Conservation (phyloP, 2,329 filamentous ascomycete species). For the Emydomyces testavorans region DNA sequence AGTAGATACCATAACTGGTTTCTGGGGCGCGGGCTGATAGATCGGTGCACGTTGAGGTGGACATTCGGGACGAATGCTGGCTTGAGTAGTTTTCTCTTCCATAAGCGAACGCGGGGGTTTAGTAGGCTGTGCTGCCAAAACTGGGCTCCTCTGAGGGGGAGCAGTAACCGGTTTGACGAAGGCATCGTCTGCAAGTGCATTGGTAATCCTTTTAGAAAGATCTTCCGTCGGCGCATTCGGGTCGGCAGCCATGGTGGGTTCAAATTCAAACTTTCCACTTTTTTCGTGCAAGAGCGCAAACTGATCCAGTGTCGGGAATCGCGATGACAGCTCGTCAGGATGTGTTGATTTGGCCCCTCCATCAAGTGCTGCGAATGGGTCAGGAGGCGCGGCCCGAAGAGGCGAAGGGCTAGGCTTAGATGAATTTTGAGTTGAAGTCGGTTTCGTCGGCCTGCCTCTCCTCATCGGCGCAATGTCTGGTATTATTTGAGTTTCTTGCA, state of each 20-base stretch:
- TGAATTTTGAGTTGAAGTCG: constrained; percentile 37
- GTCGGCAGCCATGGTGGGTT: constrained; percentile 40
- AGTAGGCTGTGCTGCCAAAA: constrained; percentile 22
- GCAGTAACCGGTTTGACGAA: constrained; percentile 47
- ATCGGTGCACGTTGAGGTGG: constrained; percentile 24
- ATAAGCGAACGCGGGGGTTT: constrained; percentile 20
- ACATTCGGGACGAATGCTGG: constrained; percentile 21
- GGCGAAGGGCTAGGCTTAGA: constrained; percentile 56
- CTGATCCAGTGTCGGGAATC: constrained; percentile 85
- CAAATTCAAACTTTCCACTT: constrained; percentile 74
- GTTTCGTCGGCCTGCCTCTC: constrained; percentile 59
- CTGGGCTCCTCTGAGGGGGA: constrained; percentile 23
- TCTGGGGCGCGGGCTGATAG: constrained; percentile 38
- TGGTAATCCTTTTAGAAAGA: constrained; percentile 56
- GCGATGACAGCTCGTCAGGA: constrained; percentile 67
- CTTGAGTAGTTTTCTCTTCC: constrained; percentile 17
- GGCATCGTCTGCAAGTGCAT: constrained; percentile 72
- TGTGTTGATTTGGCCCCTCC: constrained; percentile 45
- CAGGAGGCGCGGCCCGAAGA: constrained; percentile 55
- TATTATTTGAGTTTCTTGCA: constrained; percentile 58
- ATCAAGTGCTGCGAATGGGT: constrained; percentile 88
- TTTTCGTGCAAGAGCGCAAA: constrained; percentile 83
- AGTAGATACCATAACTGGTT: constrained; percentile 50
- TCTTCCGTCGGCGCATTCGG: constrained; percentile 38
- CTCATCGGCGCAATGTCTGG: constrained; percentile 93